phyloP scores from a whole-genome alignment of 108 stramenopile genomes.

The Aurantiochytrium sp. region DNA sequence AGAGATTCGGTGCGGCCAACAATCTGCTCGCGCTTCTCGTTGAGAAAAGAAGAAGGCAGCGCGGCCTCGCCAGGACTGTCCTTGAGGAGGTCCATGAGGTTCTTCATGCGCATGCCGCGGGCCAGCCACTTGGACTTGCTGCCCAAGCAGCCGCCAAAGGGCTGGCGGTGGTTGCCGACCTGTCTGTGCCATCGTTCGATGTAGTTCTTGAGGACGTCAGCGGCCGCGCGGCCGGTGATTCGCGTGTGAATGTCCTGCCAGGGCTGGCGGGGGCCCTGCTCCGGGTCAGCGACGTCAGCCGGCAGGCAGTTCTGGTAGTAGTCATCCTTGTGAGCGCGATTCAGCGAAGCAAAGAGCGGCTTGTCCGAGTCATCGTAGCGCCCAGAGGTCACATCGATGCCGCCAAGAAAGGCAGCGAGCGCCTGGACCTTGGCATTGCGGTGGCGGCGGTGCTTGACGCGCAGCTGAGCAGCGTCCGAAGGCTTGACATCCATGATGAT shows the following conservation, averaged over 20 bases:
- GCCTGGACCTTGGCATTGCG: not conserved
- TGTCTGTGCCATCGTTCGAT: conserved; percentile 13
- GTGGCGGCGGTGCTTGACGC: not conserved
- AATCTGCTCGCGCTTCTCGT: not conserved
- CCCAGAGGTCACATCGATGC: not conserved
- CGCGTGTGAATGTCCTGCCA: conserved; percentile 6
- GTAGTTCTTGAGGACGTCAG: not conserved
- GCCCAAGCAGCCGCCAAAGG: not conserved
- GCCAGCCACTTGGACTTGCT: not conserved
- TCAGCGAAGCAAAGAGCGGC: not conserved
- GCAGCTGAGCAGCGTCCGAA: not conserved
- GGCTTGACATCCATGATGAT: conserved; percentile 4
- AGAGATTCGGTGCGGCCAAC: not conserved
- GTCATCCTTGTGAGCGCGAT: conserved; percentile 1
- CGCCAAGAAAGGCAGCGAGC: not conserved
- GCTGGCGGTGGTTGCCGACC: not conserved
- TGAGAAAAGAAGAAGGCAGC: not conserved
- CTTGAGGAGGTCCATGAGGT: not conserved
- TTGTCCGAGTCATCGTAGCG: conserved; percentile 12
- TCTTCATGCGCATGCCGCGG: not conserved
- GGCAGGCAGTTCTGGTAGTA: not conserved
- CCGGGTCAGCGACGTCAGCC: not conserved
- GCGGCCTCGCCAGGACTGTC: not conserved
- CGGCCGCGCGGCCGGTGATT: not conserved
- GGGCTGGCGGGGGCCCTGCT: not conserved